Evolutionary conservation across 2,329 filamentous ascomycete species (phyloP), one percentile per base, ranked within the genome.

Genomic region (Botrytis fragariae): DNA sequence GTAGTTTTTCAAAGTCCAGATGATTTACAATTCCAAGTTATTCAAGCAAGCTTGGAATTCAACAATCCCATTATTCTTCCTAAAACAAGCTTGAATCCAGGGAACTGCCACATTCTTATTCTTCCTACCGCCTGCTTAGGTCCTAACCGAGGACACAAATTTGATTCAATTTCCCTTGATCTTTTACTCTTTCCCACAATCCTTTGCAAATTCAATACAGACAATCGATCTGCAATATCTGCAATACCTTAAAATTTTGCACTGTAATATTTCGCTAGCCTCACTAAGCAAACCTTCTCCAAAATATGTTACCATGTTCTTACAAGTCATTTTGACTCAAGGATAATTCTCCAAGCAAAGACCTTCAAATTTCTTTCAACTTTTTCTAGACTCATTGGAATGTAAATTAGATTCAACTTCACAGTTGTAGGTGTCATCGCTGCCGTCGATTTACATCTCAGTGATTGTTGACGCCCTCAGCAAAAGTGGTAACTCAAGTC

Each of bases 391-490:
- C 35, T n/a, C n/a, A n/a, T n/a, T n/a, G n/a, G n/a, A n/a, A n/a
- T n/a, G n/a, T n/a, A n/a, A n/a, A n/a, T n/a, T n/a, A n/a, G n/a
- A n/a, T n/a, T n/a, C n/a, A n/a, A n/a, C n/a, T n/a, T n/a, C n/a
- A n/a, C n/a, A n/a, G n/a, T n/a, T n/a, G n/a, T n/a, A n/a, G n/a
- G n/a, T n/a, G 77, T 81, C 70, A 75, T 81, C 64, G 73, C 79
- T 22, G 77, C 77, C 22, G 63, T 77, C 20, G 75, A 78, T 54
- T 72, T 81, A 14, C 12, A 74, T 80, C 14, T 61, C 73, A 14
- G 76, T 76, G 9, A 74, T 79, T 35, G 45, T 77, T 25, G 71
- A 72, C n/a, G 74, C 73, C 35, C 72, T 81, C 9, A 62, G 72
- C 6, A 69, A 74, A 7, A 74, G 69, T 57, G 72, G 75, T 4